Evolutionary conservation across 73 alveolate species (phyloP), one percentile per base, ranked within the genome.

Genomic region (Paramecium tetraurelia): DNA sequence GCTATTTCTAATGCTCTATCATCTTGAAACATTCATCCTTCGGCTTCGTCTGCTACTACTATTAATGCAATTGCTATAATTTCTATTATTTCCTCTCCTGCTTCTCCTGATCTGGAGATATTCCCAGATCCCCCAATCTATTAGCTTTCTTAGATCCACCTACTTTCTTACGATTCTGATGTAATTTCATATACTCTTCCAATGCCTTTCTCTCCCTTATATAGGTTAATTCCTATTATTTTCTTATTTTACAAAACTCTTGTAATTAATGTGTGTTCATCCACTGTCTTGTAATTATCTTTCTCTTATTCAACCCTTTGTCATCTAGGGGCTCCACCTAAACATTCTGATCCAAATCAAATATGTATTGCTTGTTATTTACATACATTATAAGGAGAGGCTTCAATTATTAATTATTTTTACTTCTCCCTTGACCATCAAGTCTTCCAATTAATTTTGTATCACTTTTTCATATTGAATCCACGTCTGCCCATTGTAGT

Each of bases 241-340:
- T 80, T 48, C 72, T 80, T 46, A 24, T 22, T 44, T 41, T 80
- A 22, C 90, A 33, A 22, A 31, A 80, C 16, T 46, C 90, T 14
- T 80, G 22, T 22, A 80, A 80, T 80, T 80, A 48, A 41, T 80
- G 90, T 14, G 46, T 44, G 18, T 18, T 80, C 90, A 80, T 80
- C 90, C 90, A 80, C 8, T 80, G 16, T 80, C 90, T 80, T 31
- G 90, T 80, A 18, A 80, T 80, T 41, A 80, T 80, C 57, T 46
- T 80, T 40, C 90, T 40, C 72, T 48, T 80, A 44, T 44, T 80
- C 9, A 36, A 38, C 38, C 86, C 86, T 48, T 80, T 80, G 18
- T 41, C 72, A 44, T 80, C 90, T n/a, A 41, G 20, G 3, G 90
- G 76, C 46, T 80, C 90, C 3, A 80, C 44, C 48, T 80, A 80